Conservation (phyloP, 108 stramenopile genomes). For the Ochromonas danica region DNA sequence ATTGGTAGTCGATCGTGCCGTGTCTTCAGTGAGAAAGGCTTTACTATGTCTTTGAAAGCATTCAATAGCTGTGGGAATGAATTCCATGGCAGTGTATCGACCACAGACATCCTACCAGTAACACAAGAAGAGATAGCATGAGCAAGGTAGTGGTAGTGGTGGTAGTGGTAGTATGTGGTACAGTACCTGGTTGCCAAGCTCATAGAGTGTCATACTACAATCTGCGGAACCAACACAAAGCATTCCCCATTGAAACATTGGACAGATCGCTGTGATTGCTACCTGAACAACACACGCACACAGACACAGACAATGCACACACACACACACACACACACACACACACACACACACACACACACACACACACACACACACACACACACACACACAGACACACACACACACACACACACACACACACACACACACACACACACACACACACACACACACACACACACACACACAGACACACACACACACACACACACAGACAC, state of each 20-base stretch:
- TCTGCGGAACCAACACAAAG: slow-evolving; percentile 27
- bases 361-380: no score
- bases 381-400: no score
- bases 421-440: no score
- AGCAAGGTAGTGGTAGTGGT: not conserved
- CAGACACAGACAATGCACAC: not conserved
- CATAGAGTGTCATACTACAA: slow-evolving; percentile 19
- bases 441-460: no score
- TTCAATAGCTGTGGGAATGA: slow-evolving; percentile 12
- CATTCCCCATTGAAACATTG: slow-evolving; percentile 16
- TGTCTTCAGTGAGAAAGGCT: not conserved
- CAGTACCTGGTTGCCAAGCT: slow-evolving; percentile 7
- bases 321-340: no score
- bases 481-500: no score
- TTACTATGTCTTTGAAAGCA: no score
- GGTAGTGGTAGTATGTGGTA: not conserved
- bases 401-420: no score
- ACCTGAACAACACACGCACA: not conserved
- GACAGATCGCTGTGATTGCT: slow-evolving; percentile 5
- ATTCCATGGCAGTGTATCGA: not conserved
- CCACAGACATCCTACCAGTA: not conserved
- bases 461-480: no score
- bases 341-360: no score
- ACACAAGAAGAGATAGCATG: not conserved
- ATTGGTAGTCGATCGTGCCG: not conserved